A percentile compares a stretch with the other conserved stretches of the same genome.
Evolutionary conservation across 805 yeast species (phyloP).

Genomic region (Candida easanensis): DNA sequence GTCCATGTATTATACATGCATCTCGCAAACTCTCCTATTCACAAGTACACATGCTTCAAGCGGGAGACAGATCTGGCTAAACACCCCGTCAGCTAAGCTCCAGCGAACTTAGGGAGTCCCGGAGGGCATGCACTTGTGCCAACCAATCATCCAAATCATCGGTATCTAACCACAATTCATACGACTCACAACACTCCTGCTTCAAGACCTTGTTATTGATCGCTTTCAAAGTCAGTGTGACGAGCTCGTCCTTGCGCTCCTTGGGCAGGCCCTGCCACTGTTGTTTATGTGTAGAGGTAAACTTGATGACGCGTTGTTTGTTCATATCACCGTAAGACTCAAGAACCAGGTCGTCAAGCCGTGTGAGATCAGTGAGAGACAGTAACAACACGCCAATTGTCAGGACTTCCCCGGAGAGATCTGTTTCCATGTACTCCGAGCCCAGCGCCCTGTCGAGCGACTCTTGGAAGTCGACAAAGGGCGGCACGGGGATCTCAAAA

Average conservation of each 20-base stretch:
- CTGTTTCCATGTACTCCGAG: conserved; percentile 8
- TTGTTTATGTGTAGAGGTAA: neutral
- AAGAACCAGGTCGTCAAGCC: neutral
- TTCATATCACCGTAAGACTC: too few relatives aligned
- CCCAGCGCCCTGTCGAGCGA: neutral
- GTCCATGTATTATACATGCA: too few relatives aligned
- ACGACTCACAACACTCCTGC: conserved; percentile 4
- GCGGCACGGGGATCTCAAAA: neutral
- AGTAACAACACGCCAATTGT: conserved; percentile 2
- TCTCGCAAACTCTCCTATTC: too few relatives aligned
- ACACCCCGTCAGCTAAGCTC: too few relatives aligned
- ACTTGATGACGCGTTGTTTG: neutral
- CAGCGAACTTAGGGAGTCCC: neutral
- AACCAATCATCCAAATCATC: conserved; percentile 6
- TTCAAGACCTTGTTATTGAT: neutral
- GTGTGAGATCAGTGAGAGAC: conserved; percentile 3
- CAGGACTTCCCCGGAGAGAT: conserved; percentile 1
- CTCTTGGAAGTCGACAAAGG: conserved; percentile 1
- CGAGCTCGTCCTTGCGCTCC: neutral
- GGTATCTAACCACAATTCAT: conserved; percentile 10
- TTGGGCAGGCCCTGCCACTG: neutral
- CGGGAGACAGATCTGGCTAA: too few relatives aligned
- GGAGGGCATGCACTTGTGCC: neutral
- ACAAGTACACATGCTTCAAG: too few relatives aligned
- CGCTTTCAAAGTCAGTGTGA: neutral